Conservation (phyloP, 2,329 filamentous ascomycete species). For the Claviceps sp. region DNA sequence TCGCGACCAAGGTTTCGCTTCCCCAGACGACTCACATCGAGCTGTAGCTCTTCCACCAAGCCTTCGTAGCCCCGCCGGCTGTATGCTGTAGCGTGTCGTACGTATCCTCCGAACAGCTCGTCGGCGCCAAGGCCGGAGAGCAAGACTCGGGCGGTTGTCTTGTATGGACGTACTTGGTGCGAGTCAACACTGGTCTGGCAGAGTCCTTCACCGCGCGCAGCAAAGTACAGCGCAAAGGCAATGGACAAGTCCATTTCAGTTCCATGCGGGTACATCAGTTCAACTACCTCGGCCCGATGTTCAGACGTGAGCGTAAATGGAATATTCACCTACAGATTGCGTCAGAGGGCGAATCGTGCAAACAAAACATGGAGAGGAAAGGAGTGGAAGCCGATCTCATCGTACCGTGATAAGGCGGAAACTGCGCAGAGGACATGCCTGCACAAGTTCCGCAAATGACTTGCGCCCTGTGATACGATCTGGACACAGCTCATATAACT, state of each 20-base stretch:
- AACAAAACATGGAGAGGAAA: background rate
- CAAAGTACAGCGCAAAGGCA: constrained; percentile 86
- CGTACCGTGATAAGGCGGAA: constrained; percentile 74
- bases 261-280: constrained; percentile 81
- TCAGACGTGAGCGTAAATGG: constrained; percentile 61
- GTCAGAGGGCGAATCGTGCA: background rate
- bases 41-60: constrained; percentile 66
- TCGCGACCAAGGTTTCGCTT: constrained; percentile 92
- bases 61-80: constrained; percentile 52
- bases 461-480: constrained; percentile 78
- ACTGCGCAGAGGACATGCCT: constrained; percentile 51
- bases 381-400: background rate
- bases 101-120: constrained; percentile 90
- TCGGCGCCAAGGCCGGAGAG: constrained; percentile 90
- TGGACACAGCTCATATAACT: constrained; percentile 69
- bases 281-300: constrained; percentile 56
- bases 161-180: constrained; percentile 31
- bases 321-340: constrained; percentile 49
- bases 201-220: constrained; percentile 56
- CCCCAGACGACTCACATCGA: constrained; percentile 76
- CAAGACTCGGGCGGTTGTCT: constrained; percentile 65
- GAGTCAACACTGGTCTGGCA: constrained; percentile 20
- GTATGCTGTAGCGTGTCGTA: constrained; percentile 68
- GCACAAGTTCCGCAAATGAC: constrained; percentile 61
- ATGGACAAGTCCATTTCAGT: constrained; percentile 99